Conservation (phyloP, 139 green algal species). For the Micractinium sp. region DNA sequence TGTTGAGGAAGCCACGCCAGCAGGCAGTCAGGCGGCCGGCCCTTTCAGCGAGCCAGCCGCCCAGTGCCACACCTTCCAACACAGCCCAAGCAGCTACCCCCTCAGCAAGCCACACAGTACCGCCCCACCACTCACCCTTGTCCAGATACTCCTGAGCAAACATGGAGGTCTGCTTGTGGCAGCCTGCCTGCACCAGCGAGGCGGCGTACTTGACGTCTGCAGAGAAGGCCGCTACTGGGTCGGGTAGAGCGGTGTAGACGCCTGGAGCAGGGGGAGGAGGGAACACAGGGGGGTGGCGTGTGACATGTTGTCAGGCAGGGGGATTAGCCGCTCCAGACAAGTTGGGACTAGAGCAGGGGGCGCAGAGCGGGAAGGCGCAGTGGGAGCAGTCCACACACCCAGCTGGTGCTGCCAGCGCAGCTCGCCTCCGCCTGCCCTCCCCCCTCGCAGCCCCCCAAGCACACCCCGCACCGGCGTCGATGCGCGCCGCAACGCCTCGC, state of each 20-base stretch:
- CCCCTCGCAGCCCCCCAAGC: too few relatives aligned
- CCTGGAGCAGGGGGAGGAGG: constrained; percentile 28
- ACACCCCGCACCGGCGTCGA: constrained; percentile 16
- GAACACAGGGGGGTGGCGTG: not conserved
- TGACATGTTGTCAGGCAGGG: not conserved
- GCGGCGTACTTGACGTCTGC: constrained; percentile 57
- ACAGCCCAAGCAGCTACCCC: not conserved
- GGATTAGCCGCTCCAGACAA: not conserved
- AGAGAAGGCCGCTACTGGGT: constrained; percentile 57
- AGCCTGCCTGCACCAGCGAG: constrained; percentile 51
- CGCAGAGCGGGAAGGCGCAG: not conserved
- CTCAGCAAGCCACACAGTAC: not conserved
- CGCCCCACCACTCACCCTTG: not conserved
- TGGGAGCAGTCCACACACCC: not conserved
- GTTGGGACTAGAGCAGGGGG: not conserved
- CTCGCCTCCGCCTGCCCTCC: too few relatives aligned
- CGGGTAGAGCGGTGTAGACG: constrained; percentile 35
- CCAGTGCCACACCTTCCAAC: too few relatives aligned
- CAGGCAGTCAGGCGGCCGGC: too few relatives aligned
- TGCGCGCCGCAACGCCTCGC: constrained; percentile 13
- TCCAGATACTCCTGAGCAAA: constrained; percentile 42
- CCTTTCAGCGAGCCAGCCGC: too few relatives aligned
- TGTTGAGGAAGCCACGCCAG: too few relatives aligned
- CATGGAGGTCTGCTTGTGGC: constrained; percentile 28
- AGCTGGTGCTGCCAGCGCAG: too few relatives aligned